A percentile compares a stretch with the other conserved stretches of the same genome.
phyloP scores from a whole-genome alignment of 768 basidiomycete genomes.

The Lentinula sp. region DNA sequence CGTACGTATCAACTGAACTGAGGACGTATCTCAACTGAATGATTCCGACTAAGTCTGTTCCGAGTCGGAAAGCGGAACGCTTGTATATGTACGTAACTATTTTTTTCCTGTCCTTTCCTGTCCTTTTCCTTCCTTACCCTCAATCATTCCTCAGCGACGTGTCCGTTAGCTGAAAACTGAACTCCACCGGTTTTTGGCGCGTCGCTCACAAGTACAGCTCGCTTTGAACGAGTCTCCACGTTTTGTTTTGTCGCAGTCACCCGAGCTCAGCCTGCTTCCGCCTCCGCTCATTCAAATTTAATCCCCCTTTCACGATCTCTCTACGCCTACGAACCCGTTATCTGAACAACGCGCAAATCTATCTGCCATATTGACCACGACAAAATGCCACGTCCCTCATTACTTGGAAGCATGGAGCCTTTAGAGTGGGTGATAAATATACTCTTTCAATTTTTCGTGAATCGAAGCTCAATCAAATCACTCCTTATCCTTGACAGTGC shows the following conservation, averaged over 20 bases:
- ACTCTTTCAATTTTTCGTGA: background rate
- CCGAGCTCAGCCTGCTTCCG: background rate
- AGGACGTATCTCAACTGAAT: no score
- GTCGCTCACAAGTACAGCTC: background rate
- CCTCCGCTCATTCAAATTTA: background rate
- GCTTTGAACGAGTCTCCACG: background rate
- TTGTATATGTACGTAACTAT: background rate
- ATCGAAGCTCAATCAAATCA: background rate
- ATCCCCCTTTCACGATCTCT: background rate
- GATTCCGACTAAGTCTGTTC: background rate
- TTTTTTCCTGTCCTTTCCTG: background rate
- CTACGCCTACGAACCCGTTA: conserved; percentile 6
- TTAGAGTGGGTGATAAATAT: conserved; percentile 22
- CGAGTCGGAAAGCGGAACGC: background rate
- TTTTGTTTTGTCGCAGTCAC: background rate
- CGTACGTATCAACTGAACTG: no score
- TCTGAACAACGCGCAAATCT: background rate
- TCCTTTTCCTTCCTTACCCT: background rate
- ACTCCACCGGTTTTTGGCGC: background rate
- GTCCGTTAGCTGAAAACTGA: background rate
- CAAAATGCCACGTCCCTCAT: conserved; percentile 26
- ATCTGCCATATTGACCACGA: background rate
- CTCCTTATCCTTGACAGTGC: conserved; percentile 22
- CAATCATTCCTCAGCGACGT: background rate
- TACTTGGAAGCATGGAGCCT: conserved; percentile 24